Base-by-base conservation (phyloP, 2,329 filamentous ascomycete species). In the Neodidymelliopsis sp. region DNA sequence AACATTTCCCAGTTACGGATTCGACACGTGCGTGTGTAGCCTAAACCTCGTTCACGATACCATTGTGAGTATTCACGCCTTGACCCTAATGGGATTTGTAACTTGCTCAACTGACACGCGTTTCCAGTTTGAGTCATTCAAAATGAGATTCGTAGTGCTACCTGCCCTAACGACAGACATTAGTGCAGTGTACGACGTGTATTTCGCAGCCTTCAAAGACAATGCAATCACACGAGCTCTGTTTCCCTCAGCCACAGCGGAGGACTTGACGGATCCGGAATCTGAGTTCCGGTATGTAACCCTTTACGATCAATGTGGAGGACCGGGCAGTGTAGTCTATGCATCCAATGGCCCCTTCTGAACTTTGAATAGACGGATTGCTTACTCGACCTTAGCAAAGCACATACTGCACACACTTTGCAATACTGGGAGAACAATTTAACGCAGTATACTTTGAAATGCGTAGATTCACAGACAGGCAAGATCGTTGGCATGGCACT, bases 401-500 rank as follows among this genome's bases (percentile, higher is more conserved):
- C 64, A 3, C 79, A 81, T 53, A 67, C 75, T 20, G 65, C 65
- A 2, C 75, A 73, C 15, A 78, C 75, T 1, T 56, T 76, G 11
- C 67, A 76, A 40, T 72, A 65, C 29, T 71, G 68, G 70, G 62
- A 72, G n/a, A 70, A 64, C 10, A 72, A 64, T 48, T 60, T 69
- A 10, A 64, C 65, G 13, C 77, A 80, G 48, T 77, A 79, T 60
- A 80, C 77, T 4, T 66, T 75, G 51, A 81, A 81, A 63, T 77
- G 73, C 36, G 67, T 80, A 19, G 77, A 81, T 54, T 72, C 69
- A 6, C 67, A 69, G 3, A 76, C 71, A 1, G 72, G 73, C 11
- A 70, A 75, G 22, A 73, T 79, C 25, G 67, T 79, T 16, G 79
- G 78, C 37, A 79, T 81, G 74, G 76, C 71, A 2, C 69, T 80